Evolutionary conservation across 257 asterid species (phyloP).

Genomic region (Verbena officinalis): DNA sequence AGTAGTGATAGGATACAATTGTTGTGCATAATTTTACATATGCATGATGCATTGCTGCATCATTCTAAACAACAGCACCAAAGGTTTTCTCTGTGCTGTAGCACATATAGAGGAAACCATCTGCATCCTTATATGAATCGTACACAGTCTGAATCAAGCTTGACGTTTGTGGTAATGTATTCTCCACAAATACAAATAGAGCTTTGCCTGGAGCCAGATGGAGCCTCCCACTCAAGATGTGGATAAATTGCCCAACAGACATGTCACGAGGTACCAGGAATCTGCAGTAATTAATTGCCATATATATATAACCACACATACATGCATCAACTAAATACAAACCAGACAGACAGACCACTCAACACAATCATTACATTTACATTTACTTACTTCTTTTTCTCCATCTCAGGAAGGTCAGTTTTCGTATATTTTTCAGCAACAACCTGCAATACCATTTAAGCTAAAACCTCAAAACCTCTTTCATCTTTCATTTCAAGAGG

Average conservation of each 20-base stretch:
- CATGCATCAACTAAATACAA: no score
- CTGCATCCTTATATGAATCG: slow-evolving; percentile 72
- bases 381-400: slow-evolving; percentile 81
- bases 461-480: no score
- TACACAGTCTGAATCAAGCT: slow-evolving; percentile 73
- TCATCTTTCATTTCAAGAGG: no score
- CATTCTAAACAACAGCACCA: no score
- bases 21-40: no score
- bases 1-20: no score
- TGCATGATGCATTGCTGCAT: no score
- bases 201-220: slow-evolving; percentile 93
- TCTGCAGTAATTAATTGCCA: no score
- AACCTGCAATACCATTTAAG: slow-evolving; percentile 51
- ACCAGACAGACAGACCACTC: not conserved
- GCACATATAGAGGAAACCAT: slow-evolving; percentile 95
- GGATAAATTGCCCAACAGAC: slow-evolving; percentile 92
- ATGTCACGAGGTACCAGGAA: slow-evolving; percentile 95
- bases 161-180: slow-evolving; percentile 92
- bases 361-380: no score
- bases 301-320: no score
- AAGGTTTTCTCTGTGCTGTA: slow-evolving; percentile 98
- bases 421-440: slow-evolving; percentile 81
- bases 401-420: slow-evolving; percentile 93
- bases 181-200: slow-evolving; percentile 78
- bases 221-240: slow-evolving; percentile 80